phyloP scores from a whole-genome alignment of 768 basidiomycete species.

The Tylopilus subfusipes region DNA sequence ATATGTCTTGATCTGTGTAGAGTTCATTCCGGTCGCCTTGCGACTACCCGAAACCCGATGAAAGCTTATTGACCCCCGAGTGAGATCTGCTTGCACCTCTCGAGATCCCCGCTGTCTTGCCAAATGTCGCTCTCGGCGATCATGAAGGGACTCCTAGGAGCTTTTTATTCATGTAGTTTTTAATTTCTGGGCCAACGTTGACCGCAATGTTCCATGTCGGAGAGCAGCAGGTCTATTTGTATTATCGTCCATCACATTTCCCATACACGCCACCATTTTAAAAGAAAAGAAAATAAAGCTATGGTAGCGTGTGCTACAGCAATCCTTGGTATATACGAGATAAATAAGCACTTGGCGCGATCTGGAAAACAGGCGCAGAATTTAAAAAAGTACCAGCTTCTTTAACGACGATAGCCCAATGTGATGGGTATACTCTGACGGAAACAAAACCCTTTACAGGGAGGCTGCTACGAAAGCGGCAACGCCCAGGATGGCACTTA shows the following conservation, averaged over 20 bases:
- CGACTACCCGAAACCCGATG: constrained; percentile 1
- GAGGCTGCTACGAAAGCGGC: constrained; percentile 32
- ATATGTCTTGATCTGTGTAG: not conserved
- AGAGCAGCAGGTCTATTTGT: constrained; percentile 1
- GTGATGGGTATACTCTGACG: constrained; percentile 16
- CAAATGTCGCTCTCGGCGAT: constrained; percentile 8
- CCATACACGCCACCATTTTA: not conserved
- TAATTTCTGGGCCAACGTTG: not conserved
- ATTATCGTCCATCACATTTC: not conserved
- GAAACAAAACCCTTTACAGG: constrained; percentile 15
- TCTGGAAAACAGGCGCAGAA: constrained; percentile 11
- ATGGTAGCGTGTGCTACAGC: constrained; percentile 3
- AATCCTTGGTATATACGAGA: constrained; percentile 22
- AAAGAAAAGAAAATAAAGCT: not conserved
- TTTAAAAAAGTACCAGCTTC: constrained; percentile 21
- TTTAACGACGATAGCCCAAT: constrained; percentile 19
- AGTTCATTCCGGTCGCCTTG: not conserved
- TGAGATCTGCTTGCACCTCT: constrained; percentile 10
- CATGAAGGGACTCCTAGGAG: not conserved
- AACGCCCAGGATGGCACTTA: constrained; percentile 33
- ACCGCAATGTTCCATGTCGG: not conserved
- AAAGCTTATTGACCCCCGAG: constrained; percentile 6
- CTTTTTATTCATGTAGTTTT: not conserved
- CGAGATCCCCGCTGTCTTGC: constrained; percentile 22
- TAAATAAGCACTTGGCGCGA: constrained; percentile 5